Evolutionary conservation across 176 grass and related monocot species (phyloP).

Genomic region (Musa troglodytarum): DNA sequence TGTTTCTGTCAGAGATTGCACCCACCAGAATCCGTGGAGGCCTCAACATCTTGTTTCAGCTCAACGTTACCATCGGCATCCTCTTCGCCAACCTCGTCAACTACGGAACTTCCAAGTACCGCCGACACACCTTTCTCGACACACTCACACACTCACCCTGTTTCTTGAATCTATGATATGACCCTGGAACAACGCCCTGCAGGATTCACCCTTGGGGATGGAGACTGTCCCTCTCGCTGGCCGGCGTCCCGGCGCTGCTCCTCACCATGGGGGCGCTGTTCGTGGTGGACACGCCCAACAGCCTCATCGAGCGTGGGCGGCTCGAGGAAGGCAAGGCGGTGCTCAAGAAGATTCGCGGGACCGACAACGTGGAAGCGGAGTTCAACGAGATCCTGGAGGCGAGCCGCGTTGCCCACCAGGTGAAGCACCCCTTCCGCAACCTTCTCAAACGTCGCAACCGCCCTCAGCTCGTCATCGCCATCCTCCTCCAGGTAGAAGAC

Average conservation of each 20-base stretch:
- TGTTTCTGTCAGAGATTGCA: constrained; percentile 64
- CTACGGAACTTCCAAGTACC: constrained; percentile 24
- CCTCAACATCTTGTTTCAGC: constrained; percentile 76
- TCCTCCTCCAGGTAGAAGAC: constrained; percentile 27
- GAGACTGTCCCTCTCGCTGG: constrained; percentile 43
- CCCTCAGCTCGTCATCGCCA: constrained; percentile 55
- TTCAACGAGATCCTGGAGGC: constrained; percentile 37
- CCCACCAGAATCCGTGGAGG: constrained; percentile 46
- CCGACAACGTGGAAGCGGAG: constrained; percentile 29
- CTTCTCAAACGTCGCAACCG: constrained; percentile 28
- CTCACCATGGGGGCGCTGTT: constrained; percentile 37
- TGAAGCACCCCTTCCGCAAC: constrained; percentile 39
- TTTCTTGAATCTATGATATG: neutral
- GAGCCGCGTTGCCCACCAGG: constrained; percentile 20
- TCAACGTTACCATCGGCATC: constrained; percentile 58
- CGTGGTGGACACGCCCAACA: constrained; percentile 58
- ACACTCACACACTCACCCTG: neutral
- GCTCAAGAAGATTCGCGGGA: constrained; percentile 45
- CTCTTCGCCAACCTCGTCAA: constrained; percentile 56
- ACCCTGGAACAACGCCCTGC: neutral
- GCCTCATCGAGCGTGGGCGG: constrained; percentile 42
- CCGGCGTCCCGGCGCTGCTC: constrained; percentile 22
- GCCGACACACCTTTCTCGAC: too few species aligned
- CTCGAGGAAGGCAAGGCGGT: constrained; percentile 5
- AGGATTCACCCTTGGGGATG: constrained; percentile 42